Evolutionary conservation across 495 filamentous ascomycete genomes (phyloP).

Genomic region (Wilcoxina mikolae): DNA sequence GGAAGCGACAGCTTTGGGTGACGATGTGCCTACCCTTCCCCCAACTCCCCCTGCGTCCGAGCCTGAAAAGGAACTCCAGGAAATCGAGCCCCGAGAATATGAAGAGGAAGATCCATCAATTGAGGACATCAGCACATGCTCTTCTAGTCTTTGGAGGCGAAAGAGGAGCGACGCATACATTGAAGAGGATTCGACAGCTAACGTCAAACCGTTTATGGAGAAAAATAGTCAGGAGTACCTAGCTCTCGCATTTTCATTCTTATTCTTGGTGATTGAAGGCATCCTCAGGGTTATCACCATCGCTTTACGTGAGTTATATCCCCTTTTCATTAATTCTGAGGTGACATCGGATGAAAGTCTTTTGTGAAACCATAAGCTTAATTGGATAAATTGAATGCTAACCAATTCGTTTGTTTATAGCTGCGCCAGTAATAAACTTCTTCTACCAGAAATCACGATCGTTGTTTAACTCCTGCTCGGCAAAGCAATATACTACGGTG

Average conservation of each 20-base stretch:
- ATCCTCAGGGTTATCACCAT: conserved; percentile 78
- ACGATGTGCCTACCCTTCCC: neutral
- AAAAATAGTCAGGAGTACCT: conserved; percentile 49
- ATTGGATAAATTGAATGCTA: conserved; percentile 14
- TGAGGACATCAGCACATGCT: neutral
- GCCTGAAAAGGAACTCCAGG: conserved; percentile 5
- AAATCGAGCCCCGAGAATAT: neutral
- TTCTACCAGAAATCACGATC: conserved; percentile 69
- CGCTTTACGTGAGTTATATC: conserved; percentile 53
- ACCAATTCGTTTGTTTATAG: conserved; percentile 32
- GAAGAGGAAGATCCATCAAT: neutral
- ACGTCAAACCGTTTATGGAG: conserved; percentile 1
- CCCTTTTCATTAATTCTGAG: neutral
- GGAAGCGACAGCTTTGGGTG: neutral
- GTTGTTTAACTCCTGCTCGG: conserved; percentile 64
- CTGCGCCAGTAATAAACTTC: conserved; percentile 60
- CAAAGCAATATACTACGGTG: conserved; percentile 46
- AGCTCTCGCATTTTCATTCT: conserved; percentile 65
- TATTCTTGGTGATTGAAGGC: conserved; percentile 65
- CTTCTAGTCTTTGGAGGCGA: neutral
- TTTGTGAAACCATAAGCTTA: neutral
- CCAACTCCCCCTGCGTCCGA: conserved; percentile 3
- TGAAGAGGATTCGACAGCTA: conserved; percentile 2
- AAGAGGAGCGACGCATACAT: neutral
- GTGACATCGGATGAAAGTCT: neutral